Conservation (phyloP, 208 protist genomes). For the Crithidia brevicula region DNA sequence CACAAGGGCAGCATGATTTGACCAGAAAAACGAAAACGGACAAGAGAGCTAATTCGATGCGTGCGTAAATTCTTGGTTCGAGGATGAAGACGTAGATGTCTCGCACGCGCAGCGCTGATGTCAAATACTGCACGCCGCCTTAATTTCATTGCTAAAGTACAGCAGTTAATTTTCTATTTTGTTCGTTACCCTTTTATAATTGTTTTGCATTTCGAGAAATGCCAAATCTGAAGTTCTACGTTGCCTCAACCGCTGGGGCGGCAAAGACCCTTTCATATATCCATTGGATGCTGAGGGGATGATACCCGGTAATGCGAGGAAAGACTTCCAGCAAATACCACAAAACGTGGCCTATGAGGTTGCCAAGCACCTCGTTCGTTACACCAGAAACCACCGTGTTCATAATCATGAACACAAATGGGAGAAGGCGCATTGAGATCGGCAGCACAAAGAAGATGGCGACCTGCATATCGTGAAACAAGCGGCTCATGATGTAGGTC, state of each 20-base stretch:
- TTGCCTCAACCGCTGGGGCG: neutral
- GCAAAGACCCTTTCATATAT: slow-evolving; percentile 33
- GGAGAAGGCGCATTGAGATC: slow-evolving; percentile 59
- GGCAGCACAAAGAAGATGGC: slow-evolving; percentile 56
- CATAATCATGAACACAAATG: slow-evolving; percentile 59
- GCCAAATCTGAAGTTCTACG: neutral
- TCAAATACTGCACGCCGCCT: no score
- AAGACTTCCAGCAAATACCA: slow-evolving; percentile 90
- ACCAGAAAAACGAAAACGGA: no score
- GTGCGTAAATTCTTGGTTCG: no score
- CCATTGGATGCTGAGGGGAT: slow-evolving; percentile 59
- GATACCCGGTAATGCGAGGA: slow-evolving; percentile 78
- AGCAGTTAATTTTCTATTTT: no score
- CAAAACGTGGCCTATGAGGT: slow-evolving; percentile 70
- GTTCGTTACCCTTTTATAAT: slow-evolving; percentile 6
- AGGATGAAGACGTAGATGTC: no score
- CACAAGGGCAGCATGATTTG: no score
- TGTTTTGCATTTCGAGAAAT: neutral
- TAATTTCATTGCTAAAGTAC: neutral
- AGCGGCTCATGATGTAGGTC: slow-evolving; percentile 75
- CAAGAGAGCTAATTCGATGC: no score
- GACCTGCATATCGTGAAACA: slow-evolving; percentile 62
- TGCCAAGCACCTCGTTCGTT: slow-evolving; percentile 47
- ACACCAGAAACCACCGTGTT: slow-evolving; percentile 32
- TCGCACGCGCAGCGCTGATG: no score